Conservation (phyloP, 345 rosid genomes). For the Limnanthes douglasii region DNA sequence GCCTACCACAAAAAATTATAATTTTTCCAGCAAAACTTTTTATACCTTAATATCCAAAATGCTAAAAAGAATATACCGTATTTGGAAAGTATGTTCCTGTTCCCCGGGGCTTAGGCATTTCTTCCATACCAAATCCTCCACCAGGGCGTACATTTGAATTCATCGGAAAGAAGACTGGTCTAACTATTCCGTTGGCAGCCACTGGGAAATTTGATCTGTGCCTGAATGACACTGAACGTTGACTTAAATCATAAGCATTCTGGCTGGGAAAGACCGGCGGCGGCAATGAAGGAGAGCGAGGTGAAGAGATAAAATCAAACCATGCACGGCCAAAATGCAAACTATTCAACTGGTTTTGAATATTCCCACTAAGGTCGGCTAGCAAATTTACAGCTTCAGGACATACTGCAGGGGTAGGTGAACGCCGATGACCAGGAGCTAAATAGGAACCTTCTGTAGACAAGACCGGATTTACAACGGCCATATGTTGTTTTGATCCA, state of each 20-base stretch:
- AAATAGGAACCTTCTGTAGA: conserved; percentile 29
- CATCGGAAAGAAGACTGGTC: conserved; percentile 30
- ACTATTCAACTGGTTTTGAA: conserved; percentile 25
- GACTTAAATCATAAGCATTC: conserved; percentile 46
- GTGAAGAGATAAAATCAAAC: conserved; percentile 24
- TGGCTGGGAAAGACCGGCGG: conserved; percentile 27
- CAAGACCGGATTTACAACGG: conserved; percentile 15
- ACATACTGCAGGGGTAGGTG: conserved; percentile 14
- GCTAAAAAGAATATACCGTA: conserved; percentile 24
- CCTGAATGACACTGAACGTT: conserved; percentile 27
- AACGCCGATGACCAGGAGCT: conserved; percentile 16
- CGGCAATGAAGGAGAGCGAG: conserved; percentile 25
- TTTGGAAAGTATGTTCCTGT: conserved; percentile 81
- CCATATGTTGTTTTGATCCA: conserved; percentile 17
- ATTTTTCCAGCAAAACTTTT: no score
- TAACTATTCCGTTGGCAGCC: conserved; percentile 29
- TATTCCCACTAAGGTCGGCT: conserved; percentile 57
- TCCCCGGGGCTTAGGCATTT: conserved; percentile 58
- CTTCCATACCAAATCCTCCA: conserved; percentile 43
- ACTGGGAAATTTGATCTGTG: conserved; percentile 20
- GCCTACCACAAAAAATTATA: no score
- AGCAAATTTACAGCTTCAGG: conserved; percentile 18
- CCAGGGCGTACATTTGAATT: conserved; percentile 29
- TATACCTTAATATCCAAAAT: conserved; percentile 9
- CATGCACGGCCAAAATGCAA: conserved; percentile 29